Conservation (phyloP, 2,329 filamentous ascomycete species). For the Clonostachys rhizophaga region DNA sequence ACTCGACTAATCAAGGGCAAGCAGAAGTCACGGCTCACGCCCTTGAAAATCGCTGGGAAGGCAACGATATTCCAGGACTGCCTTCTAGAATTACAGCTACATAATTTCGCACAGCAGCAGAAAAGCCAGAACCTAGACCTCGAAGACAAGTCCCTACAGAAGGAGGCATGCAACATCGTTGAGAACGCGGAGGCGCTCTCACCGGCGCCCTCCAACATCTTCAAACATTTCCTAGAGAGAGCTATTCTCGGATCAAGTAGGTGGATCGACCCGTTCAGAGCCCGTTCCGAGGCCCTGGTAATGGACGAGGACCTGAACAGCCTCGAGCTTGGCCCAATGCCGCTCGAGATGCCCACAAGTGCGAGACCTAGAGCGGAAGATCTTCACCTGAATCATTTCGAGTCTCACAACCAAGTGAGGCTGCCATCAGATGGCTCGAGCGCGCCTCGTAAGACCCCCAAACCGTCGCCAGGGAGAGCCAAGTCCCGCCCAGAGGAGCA, state of each 20-base stretch:
- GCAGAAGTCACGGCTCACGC: slow-evolving; percentile 7
- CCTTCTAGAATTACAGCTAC: slow-evolving; percentile 8
- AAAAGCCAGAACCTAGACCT: slow-evolving; percentile 2
- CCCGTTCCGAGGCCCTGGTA: no score
- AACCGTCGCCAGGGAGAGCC: no score
- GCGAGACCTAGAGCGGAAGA: no score
- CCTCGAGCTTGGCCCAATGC: no score
- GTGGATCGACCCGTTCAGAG: not conserved
- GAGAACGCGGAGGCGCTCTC: slow-evolving; percentile 4
- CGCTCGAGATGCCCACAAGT: no score
- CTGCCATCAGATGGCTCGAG: no score
- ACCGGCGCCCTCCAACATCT: not conserved
- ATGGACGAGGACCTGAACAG: no score
- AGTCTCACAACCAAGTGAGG: no score
- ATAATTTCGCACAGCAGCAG: not conserved
- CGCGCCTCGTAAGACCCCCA: no score
- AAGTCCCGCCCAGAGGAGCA: no score
- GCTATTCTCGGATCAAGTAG: not conserved
- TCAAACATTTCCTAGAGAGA: not conserved
- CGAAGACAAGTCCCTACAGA: slow-evolving; percentile 6
- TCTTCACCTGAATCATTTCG: no score
- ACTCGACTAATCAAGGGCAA: slow-evolving; percentile 9
- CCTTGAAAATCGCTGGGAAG: slow-evolving; percentile 12
- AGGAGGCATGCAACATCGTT: slow-evolving; percentile 8
- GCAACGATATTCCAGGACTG: slow-evolving; percentile 12